Evolutionary conservation across 345 rosid genomes (phyloP).

Genomic region (Linum trigynum): DNA sequence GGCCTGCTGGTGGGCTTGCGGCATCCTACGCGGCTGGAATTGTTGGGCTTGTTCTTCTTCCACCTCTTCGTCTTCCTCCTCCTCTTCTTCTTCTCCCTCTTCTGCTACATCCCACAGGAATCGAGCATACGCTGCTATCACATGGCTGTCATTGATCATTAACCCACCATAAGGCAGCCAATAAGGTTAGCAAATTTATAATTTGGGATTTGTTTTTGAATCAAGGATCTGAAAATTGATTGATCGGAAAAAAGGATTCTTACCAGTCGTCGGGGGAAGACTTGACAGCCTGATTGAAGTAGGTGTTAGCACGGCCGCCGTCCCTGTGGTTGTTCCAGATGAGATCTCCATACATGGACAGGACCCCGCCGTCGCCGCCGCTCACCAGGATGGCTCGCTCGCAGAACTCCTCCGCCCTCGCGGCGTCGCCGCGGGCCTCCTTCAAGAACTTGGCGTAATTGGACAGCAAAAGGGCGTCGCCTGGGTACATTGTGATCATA

Average conservation of each 20-base stretch:
- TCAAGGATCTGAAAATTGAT: too few relatives aligned
- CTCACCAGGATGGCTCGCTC: constrained; percentile 36
- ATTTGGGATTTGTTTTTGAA: too few relatives aligned
- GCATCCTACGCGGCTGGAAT: not conserved
- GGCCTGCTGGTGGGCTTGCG: not conserved
- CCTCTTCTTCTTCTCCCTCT: constrained; percentile 20
- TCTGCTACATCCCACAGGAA: constrained; percentile 39
- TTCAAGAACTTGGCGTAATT: constrained; percentile 50
- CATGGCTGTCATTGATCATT: constrained; percentile 23
- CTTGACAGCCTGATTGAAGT: constrained; percentile 38
- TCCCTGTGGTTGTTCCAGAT: constrained; percentile 44
- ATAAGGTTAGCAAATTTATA: too few relatives aligned
- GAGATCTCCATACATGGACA: constrained; percentile 43
- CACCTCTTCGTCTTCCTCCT: not conserved
- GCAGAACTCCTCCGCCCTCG: constrained; percentile 39
- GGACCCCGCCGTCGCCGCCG: constrained; percentile 32
- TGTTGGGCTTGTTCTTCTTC: not conserved
- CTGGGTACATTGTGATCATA: constrained; percentile 37
- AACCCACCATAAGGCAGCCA: too few relatives aligned
- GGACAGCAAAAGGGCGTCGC: constrained; percentile 36
- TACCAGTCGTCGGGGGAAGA: constrained; percentile 47
- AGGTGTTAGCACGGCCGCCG: constrained; percentile 33
- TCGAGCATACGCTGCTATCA: constrained; percentile 40
- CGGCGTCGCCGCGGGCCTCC: constrained; percentile 36
- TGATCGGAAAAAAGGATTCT: not conserved